Percentiles rank a stretch among this genome's conserved stretches.
Conservation (phyloP, 1,284 basidiomycete genomes). For the Cerrena zonata region DNA sequence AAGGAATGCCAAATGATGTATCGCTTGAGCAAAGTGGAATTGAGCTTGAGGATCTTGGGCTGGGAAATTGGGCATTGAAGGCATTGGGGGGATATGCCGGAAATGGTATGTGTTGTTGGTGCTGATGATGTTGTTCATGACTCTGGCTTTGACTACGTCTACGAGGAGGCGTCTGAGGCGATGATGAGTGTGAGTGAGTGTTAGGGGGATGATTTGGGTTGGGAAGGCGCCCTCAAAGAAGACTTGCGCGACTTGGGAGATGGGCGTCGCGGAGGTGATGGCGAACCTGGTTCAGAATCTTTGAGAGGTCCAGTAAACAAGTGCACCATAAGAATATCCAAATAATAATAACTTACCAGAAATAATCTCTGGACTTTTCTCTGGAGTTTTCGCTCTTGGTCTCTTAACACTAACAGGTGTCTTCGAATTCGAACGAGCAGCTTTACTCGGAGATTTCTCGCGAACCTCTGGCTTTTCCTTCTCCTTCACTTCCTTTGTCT, state of each 20-base stretch:
- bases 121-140: not conserved
- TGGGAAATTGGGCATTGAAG: conserved; percentile 7
- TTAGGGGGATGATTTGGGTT: conserved; percentile 9
- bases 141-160: conserved; percentile 13
- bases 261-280: not conserved
- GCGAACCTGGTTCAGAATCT: not conserved
- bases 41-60: conserved; percentile 30
- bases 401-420: not conserved
- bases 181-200: too few species aligned
- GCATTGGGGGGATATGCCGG: conserved; percentile 2
- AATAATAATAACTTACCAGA: not conserved
- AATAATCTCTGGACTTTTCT: not conserved
- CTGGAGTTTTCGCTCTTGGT: not conserved
- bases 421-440: not conserved
- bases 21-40: conserved; percentile 30
- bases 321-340: not conserved
- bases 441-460: not conserved
- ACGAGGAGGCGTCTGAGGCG: conserved; percentile 19
- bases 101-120: not conserved
- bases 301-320: not conserved
- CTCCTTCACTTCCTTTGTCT: not conserved
- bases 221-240: not conserved
- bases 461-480: not conserved
- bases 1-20: conserved; percentile 29
- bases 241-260: not conserved